These are phyloP conservation scores for Allium fistulosum DNA, from an alignment of 106 monocot genomes.

Conservation along the genomic window DNA sequence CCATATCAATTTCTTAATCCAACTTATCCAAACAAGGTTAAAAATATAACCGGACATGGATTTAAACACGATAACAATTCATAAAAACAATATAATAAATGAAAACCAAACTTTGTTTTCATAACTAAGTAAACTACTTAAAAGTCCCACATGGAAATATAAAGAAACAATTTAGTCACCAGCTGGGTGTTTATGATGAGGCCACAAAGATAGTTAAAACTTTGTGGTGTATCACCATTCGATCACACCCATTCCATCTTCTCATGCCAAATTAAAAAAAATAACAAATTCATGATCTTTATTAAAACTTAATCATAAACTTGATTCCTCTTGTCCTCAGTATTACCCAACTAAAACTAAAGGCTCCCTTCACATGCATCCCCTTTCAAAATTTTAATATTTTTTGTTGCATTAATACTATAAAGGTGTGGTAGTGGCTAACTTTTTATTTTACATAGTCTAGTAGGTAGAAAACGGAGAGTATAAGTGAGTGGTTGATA, in stretches of 20 bases:
- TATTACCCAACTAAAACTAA: neutral
- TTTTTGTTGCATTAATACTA: too few relatives aligned
- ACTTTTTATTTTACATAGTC: too few relatives aligned
- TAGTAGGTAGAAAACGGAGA: too few relatives aligned
- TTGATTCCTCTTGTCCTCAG: slow-evolving; percentile 44
- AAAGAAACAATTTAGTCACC: neutral
- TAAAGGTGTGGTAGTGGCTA: too few relatives aligned
- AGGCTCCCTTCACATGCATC: slow-evolving; percentile 2
- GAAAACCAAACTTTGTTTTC: too few relatives aligned
- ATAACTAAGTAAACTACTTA: neutral
- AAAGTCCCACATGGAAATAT: neutral
- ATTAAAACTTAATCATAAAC: neutral
- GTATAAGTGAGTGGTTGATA: too few relatives aligned
- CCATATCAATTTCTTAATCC: too few relatives aligned
- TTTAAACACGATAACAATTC: too few relatives aligned
- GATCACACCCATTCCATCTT: slow-evolving; percentile 9
- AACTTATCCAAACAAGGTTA: too few relatives aligned
- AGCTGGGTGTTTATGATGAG: slow-evolving; percentile 25
- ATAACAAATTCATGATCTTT: slow-evolving; percentile 12
- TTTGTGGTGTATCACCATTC: slow-evolving; percentile 18
- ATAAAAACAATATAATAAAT: too few relatives aligned
- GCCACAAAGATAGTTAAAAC: slow-evolving; percentile 10
- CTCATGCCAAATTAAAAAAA: neutral
- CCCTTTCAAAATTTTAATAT: too few relatives aligned
- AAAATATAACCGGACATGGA: too few relatives aligned